Base-by-base conservation (phyloP, 73 alveolate species). In the Paramecium pentaurelia region DNA sequence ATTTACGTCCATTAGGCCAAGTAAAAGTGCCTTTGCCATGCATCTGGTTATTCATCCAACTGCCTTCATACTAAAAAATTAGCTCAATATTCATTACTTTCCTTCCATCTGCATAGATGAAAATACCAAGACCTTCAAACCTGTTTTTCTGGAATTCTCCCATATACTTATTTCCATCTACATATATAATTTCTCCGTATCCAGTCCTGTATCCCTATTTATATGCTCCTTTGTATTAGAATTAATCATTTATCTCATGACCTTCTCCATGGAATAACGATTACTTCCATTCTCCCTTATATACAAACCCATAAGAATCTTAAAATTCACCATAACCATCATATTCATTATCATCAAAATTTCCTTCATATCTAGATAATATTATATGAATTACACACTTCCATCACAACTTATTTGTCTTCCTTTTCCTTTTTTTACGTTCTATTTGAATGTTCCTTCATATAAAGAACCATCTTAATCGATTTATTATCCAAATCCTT, bases 211-310 rank as follows among this genome's bases (percentile, higher is more conserved):
- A 10, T 34, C 97, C 97, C 37, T 71, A 36, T 75, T 22, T 68
- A 73, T 83, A 94, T 2, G 18, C 54, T 11, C 96, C 97, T 84
- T 45, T 71, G 49, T 58, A 94, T 27, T 27, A 70, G 32, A 93
- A 85, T 30, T 94, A 94, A 73, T 93, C 95, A 25, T 92, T 93
- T 25, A 20, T 88, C 51, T 94, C 97, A n/a, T 28, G 51, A 16
- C 96, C 97, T 37, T 84, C 83, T 18, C 97, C 97, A 44, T 94
- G 93, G 58, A 60, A 54, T 45, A 49, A 36, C 40, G 91, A 96
- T 25, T 94, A 93, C 37, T 85, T 38, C 93, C 93, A 94, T 10
- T 54, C 20, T 25, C 97, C 97, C 18, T 59, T 60, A 88, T 77
- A 94, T 9, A 40, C 44, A 22, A 91, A 37, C 18, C 97, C 97